These are phyloP conservation scores for Microbotryum violaceum DNA, from an alignment of 1,284 basidiomycete genomes.

Conservation along the genomic window DNA sequence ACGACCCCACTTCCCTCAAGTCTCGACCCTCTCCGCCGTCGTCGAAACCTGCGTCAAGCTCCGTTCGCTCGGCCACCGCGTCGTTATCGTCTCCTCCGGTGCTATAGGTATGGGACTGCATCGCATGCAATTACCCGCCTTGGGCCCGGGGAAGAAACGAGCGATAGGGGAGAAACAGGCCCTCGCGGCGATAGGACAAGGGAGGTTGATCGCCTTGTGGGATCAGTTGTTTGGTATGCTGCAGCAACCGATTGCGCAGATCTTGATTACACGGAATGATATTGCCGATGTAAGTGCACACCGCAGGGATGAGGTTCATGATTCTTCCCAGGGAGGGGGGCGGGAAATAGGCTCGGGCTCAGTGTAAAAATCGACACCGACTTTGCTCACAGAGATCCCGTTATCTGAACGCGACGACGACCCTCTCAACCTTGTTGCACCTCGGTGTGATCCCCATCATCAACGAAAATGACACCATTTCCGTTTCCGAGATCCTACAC, in stretches of 20 bases:
- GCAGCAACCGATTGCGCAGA: constrained; percentile 90
- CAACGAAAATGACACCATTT: constrained; percentile 94
- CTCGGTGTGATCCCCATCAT: constrained; percentile 92
- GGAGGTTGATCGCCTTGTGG: constrained; percentile 90
- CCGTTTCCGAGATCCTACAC: constrained; percentile 77
- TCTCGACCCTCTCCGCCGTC: constrained; percentile 81
- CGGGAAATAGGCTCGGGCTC: too few relatives aligned
- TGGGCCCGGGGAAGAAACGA: constrained; percentile 46
- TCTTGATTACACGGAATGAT: constrained; percentile 86
- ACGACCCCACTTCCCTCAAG: constrained; percentile 72
- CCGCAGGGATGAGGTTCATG: neutral
- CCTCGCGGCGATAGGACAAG: constrained; percentile 92
- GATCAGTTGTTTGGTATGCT: constrained; percentile 91
- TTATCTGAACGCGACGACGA: constrained; percentile 90
- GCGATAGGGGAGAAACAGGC: constrained; percentile 91
- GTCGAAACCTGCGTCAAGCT: constrained; percentile 84
- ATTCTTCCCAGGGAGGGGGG: neutral
- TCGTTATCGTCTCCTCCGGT: constrained; percentile 90
- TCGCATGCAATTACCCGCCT: constrained; percentile 63
- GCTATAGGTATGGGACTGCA: constrained; percentile 92
- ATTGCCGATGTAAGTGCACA: constrained; percentile 77
- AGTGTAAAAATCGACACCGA: too few relatives aligned
- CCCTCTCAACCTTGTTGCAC: constrained; percentile 73
- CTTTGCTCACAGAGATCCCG: constrained; percentile 72
- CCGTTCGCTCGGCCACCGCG: constrained; percentile 73